A percentile compares a stretch with the other conserved stretches of the same genome.
These are phyloP conservation scores for Taiozyma sp. DNA, from an alignment of 1,139 yeast species.

Conservation along the genomic window DNA sequence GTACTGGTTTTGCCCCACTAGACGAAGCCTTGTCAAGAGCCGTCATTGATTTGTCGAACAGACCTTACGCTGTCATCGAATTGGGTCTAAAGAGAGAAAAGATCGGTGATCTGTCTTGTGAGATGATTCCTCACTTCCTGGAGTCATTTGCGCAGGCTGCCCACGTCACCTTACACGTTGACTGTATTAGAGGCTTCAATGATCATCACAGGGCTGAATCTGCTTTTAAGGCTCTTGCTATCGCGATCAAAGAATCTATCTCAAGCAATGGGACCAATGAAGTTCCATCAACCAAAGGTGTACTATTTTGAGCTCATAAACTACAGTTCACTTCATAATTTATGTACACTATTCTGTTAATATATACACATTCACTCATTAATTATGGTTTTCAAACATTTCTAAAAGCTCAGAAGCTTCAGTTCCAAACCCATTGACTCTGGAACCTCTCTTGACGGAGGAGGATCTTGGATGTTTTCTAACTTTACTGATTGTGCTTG, in stretches of 20 bases:
- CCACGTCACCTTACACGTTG: constrained; percentile 87
- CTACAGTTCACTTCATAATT: not conserved
- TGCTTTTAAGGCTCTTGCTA: constrained; percentile 93
- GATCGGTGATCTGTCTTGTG: constrained; percentile 88
- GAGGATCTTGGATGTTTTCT: not conserved
- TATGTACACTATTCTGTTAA: not conserved
- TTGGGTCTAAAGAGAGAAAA: constrained; percentile 88
- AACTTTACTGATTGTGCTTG: not conserved
- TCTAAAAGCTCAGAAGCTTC: not conserved
- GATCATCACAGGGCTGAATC: constrained; percentile 96
- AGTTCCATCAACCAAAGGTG: constrained; percentile 96
- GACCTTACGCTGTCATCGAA: constrained; percentile 90
- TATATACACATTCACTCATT: not conserved
- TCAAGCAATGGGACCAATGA: constrained; percentile 82
- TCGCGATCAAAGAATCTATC: constrained; percentile 85
- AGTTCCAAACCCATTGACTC: not conserved
- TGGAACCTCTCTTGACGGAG: not conserved
- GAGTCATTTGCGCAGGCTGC: constrained; percentile 95
- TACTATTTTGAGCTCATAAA: constrained; percentile 43
- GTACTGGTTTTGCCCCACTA: constrained; percentile 91
- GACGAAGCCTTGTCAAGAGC: constrained; percentile 96
- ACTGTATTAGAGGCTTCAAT: constrained; percentile 86
- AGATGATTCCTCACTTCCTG: constrained; percentile 95
- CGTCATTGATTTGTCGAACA: constrained; percentile 86
- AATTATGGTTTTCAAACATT: not conserved